These are phyloP conservation scores for Hylodesmum podocarpum DNA, from an alignment of 306 rosid species.

Conservation along the genomic window DNA sequence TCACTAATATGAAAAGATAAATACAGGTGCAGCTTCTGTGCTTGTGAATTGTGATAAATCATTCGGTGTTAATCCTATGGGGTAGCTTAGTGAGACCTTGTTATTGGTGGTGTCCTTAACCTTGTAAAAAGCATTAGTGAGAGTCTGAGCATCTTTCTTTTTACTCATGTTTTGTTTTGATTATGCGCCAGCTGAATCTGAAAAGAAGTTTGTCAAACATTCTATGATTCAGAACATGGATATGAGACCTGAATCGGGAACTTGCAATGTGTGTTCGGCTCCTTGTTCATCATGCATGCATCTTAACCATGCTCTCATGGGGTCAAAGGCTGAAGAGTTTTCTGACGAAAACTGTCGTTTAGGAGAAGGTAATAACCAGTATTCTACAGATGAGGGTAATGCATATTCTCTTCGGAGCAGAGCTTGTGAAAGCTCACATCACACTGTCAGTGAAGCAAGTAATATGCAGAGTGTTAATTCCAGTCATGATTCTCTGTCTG, in stretches of 20 bases:
- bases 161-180: conserved; percentile 30
- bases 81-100: neutral
- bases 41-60: conserved; percentile 2
- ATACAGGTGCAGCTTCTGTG: neutral
- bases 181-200: conserved; percentile 48
- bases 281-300: conserved; percentile 87
- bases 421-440: conserved; percentile 56
- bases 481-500: conserved; percentile 60
- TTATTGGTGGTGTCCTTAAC: conserved; percentile 3
- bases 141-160: conserved; percentile 18
- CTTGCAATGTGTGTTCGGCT: conserved; percentile 75
- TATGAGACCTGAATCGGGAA: conserved; percentile 70
- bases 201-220: conserved; percentile 44
- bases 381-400: conserved; percentile 54
- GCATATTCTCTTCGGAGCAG: conserved; percentile 54
- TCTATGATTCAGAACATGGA: conserved; percentile 46
- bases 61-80: neutral
- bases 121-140: neutral
- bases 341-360: conserved; percentile 67
- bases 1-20: neutral
- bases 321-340: conserved; percentile 58
- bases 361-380: conserved; percentile 47
- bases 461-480: conserved; percentile 49
- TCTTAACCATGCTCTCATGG: conserved; percentile 53
- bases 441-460: conserved; percentile 61